Evolutionary conservation across 768 basidiomycete genomes (phyloP).

Genomic region (Leucocoprinus leucothites): DNA sequence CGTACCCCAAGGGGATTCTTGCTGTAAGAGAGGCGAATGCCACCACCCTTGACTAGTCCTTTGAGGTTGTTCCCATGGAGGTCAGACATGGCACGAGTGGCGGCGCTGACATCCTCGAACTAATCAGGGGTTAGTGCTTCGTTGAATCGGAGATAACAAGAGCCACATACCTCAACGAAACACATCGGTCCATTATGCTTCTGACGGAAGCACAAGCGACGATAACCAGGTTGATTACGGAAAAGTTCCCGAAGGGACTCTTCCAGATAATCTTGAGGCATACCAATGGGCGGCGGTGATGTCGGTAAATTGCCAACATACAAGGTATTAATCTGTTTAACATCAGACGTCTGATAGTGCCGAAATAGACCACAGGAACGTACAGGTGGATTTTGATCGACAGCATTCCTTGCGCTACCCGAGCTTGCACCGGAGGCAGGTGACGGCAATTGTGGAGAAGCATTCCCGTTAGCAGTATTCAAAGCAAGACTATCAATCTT

Average conservation of each 20-base stretch:
- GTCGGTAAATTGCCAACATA: constrained; percentile 98
- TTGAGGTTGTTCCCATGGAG: constrained; percentile 89
- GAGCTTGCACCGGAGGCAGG: constrained; percentile 65
- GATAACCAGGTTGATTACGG: constrained; percentile 74
- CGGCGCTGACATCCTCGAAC: constrained; percentile 89
- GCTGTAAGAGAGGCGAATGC: constrained; percentile 96
- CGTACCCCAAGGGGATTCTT: constrained; percentile 97
- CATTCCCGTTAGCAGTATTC: constrained; percentile 50
- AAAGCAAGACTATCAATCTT: constrained; percentile 49
- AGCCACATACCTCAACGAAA: constrained; percentile 81
- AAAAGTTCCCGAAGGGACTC: constrained; percentile 85
- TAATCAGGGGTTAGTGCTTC: constrained; percentile 40
- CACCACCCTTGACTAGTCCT: constrained; percentile 90
- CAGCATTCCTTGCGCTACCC: constrained; percentile 39
- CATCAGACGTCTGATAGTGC: constrained; percentile 8
- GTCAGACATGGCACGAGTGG: constrained; percentile 84
- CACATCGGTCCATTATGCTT: constrained; percentile 99
- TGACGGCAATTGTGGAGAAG: constrained; percentile 75
- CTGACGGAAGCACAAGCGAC: constrained; percentile 90
- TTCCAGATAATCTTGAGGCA: constrained; percentile 80
- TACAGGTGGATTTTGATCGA: constrained; percentile 94
- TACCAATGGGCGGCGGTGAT: constrained; percentile 65
- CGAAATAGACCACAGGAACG: constrained; percentile 23
- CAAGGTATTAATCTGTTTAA: constrained; percentile 84
- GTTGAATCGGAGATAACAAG: constrained; percentile 44